Conservation (phyloP, 768 basidiomycete genomes). For the Lactarius tabidus region DNA sequence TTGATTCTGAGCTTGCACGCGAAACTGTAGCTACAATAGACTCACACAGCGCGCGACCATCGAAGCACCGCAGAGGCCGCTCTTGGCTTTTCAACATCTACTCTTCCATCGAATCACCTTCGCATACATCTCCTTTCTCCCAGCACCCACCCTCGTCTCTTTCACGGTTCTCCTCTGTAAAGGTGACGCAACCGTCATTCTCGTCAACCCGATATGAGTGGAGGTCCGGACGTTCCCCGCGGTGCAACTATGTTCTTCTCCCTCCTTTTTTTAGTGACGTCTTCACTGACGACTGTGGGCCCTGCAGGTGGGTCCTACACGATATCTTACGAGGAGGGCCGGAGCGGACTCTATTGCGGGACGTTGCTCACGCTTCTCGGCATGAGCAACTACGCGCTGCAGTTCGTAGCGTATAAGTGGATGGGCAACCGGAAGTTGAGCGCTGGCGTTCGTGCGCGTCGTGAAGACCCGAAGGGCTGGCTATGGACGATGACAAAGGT, state of each 20-base stretch:
- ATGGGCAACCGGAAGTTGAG: conserved; percentile 92
- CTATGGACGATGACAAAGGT: no score
- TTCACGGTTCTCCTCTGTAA: background rate
- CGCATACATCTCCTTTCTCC: conserved; percentile 49
- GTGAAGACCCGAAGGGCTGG: no score
- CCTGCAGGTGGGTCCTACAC: conserved; percentile 60
- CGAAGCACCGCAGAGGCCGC: no score
- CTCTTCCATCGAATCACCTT: conserved; percentile 94
- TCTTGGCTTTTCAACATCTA: conserved; percentile 78
- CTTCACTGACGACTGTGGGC: background rate
- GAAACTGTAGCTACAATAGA: no score
- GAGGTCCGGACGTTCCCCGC: conserved; percentile 95
- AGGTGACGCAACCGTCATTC: conserved; percentile 91
- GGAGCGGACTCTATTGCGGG: conserved; percentile 80
- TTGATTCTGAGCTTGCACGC: no score
- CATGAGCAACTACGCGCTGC: conserved; percentile 90
- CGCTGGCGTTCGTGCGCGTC: conserved; percentile 66
- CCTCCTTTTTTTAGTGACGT: no score
- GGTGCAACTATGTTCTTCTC: conserved; percentile 65
- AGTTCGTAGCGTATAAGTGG: conserved; percentile 95
- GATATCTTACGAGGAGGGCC: no score
- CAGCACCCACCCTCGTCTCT: conserved; percentile 2
- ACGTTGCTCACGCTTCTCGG: conserved; percentile 86
- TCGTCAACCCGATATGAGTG: no score
- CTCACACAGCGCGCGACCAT: no score